A percentile compares a stretch with the other conserved stretches of the same genome.
These are phyloP conservation scores for Fusarium coicis DNA, from an alignment of 2,329 filamentous ascomycete genomes.

Conservation along the genomic window DNA sequence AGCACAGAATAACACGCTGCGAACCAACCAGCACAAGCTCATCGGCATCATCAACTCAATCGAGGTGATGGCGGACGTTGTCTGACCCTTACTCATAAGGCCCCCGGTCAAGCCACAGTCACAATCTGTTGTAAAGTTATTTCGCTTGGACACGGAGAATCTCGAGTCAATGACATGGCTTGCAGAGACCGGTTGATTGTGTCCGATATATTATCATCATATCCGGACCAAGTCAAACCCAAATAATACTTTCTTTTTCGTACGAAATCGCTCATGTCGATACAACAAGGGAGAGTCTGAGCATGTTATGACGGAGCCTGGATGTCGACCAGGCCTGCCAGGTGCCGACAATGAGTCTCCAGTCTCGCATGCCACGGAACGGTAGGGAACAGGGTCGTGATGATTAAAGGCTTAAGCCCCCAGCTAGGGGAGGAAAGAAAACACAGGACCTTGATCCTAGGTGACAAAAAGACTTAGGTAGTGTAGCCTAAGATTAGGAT, in stretches of 20 bases:
- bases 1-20: slow-evolving; percentile 11
- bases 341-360: neutral
- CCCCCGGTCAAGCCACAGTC: slow-evolving; percentile 29
- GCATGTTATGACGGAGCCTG: neutral
- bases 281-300: slow-evolving; percentile 6
- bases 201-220: neutral
- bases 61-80: slow-evolving; percentile 2
- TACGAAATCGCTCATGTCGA: slow-evolving; percentile 5
- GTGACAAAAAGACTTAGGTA: no score
- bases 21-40: slow-evolving; percentile 12
- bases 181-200: neutral
- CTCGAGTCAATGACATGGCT: slow-evolving; percentile 16
- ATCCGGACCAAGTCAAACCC: slow-evolving; percentile 10
- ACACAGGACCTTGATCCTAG: no score
- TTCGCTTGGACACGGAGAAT: slow-evolving; percentile 12
- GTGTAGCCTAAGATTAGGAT: no score
- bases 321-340: neutral
- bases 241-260: slow-evolving; percentile 17
- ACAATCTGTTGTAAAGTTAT: slow-evolving; percentile 10
- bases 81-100: slow-evolving; percentile 5
- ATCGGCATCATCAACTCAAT: slow-evolving; percentile 11
- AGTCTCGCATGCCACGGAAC: slow-evolving; percentile 26
- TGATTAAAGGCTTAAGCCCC: slow-evolving; percentile 45
- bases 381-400: slow-evolving; percentile 31
- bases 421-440: no score